phyloP scores from a whole-genome alignment of 306 rosid genomes.

The Quercus glauca region DNA sequence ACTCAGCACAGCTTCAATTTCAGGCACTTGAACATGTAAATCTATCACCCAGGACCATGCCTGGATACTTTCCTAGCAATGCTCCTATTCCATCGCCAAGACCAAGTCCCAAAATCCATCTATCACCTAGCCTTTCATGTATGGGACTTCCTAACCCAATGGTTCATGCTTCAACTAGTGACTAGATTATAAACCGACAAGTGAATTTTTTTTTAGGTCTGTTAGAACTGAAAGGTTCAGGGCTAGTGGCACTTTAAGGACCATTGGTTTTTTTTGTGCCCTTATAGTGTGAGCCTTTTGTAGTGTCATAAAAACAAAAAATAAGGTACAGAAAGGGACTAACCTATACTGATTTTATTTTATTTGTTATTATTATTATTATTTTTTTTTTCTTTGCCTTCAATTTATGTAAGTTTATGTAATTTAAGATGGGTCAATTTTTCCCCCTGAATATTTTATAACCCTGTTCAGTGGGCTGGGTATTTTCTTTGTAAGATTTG shows the following conservation, averaged over 20 bases:
- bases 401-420: too few relatives aligned
- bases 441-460: too few relatives aligned
- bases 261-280: not conserved
- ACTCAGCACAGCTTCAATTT: slow-evolving; percentile 61
- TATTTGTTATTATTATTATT: not conserved
- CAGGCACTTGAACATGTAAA: slow-evolving; percentile 73
- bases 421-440: too few relatives aligned
- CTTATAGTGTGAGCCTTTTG: slow-evolving; percentile 1
- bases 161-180: slow-evolving; percentile 2
- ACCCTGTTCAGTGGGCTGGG: too few relatives aligned
- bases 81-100: slow-evolving; percentile 73
- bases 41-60: slow-evolving; percentile 52
- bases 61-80: slow-evolving; percentile 22
- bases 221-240: not conserved
- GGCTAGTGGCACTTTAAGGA: not conserved
- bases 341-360: slow-evolving; percentile 20
- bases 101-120: slow-evolving; percentile 60
- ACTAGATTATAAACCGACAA: not conserved
- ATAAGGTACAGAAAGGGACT: slow-evolving; percentile 18
- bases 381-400: not conserved
- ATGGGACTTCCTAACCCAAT: slow-evolving; percentile 65
- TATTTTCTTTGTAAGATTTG: not conserved
- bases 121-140: slow-evolving; percentile 61
- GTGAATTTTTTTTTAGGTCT: not conserved
- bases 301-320: not conserved